Conservation (phyloP, 2,329 filamentous ascomycete species). For the Paracamarosporium sp. region DNA sequence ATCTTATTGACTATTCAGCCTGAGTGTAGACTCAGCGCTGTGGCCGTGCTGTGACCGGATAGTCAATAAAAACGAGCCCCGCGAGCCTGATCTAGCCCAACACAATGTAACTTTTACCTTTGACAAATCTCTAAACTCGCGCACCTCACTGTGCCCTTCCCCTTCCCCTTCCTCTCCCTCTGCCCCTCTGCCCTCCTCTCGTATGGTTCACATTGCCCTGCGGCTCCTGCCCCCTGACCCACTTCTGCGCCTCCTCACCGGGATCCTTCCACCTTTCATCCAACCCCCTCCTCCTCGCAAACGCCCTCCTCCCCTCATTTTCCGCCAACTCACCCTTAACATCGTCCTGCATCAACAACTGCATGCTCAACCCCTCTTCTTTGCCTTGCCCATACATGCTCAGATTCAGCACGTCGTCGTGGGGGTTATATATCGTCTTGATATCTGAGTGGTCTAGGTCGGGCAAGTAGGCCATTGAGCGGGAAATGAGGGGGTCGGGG, state of each 20-base stretch:
- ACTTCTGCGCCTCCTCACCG: slow-evolving; percentile 28
- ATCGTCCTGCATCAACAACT: slow-evolving; percentile 48
- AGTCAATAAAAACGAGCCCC: too few species aligned
- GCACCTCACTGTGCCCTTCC: not conserved
- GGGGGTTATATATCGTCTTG: slow-evolving; percentile 38
- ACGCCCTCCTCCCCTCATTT: slow-evolving; percentile 18
- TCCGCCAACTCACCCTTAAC: slow-evolving; percentile 32
- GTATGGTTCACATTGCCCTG: not conserved
- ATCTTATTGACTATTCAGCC: too few species aligned
- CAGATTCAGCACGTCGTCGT: slow-evolving; percentile 48
- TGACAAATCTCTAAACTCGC: too few species aligned
- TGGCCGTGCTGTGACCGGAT: too few species aligned
- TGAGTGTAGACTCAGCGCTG: too few species aligned
- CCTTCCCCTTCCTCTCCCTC: not conserved
- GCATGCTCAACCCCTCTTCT: slow-evolving; percentile 43
- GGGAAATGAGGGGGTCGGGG: slow-evolving; percentile 50
- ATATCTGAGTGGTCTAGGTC: slow-evolving; percentile 29
- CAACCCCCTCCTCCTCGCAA: slow-evolving; percentile 22
- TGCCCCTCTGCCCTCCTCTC: not conserved
- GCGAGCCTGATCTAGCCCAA: too few species aligned
- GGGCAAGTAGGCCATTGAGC: slow-evolving; percentile 18
- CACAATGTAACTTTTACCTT: too few species aligned
- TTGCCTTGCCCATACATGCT: slow-evolving; percentile 56
- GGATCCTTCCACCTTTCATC: slow-evolving; percentile 51
- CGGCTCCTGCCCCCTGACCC: slow-evolving; percentile 23